Evolutionary conservation across 2,329 filamentous ascomycete species (phyloP), one percentile per base, ranked within the genome.

Genomic region (Fonsecaea pedrosoi): DNA sequence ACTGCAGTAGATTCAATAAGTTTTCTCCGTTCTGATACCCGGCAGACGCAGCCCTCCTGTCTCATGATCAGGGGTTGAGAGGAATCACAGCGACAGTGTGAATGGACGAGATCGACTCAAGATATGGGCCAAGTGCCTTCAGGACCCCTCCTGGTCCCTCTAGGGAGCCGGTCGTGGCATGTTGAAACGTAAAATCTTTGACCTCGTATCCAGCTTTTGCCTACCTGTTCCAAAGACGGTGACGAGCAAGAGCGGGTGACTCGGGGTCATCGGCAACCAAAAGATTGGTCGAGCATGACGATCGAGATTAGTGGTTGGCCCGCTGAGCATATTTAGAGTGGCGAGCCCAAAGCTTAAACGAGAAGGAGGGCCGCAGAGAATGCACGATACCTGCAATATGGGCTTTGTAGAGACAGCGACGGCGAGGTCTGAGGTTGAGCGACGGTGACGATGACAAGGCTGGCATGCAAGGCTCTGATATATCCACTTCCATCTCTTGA

Each of bases 201-300:
- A 34, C 48, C 42, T 61, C 45, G 59, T 54, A 15, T 38, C 58
- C 35, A 40, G 13, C n/a, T 18, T 18, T 42, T 32, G 25, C 40
- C 35, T 42, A 50, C 25, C 56, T 34, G 38, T 2, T 21, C 6
- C 12, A 50, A 25, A 12, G 30, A 34, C 57, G 18, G 57, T 34
- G 42, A 21, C 25, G 40, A 21, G 38, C 32, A 34, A 34, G 57
- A 32, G 40, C 10, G 38, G 57, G 30, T 48, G 45, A n/a, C 21
- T 65, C 57, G 63, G 57, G 63, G 54, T 65, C 55, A 35, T 65
- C 57, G 63, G 55, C 13, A 48, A 40, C 8, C 56, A 54, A 30
- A 59, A 59, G 32, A 53, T 40, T 40, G 25, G 30, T 34, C 37
- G n/a, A 30, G 48, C 30, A 55, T 37, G 42, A 55, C 30, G 53